phyloP scores from a whole-genome alignment of 306 rosid genomes.

The Prunus salicina region DNA sequence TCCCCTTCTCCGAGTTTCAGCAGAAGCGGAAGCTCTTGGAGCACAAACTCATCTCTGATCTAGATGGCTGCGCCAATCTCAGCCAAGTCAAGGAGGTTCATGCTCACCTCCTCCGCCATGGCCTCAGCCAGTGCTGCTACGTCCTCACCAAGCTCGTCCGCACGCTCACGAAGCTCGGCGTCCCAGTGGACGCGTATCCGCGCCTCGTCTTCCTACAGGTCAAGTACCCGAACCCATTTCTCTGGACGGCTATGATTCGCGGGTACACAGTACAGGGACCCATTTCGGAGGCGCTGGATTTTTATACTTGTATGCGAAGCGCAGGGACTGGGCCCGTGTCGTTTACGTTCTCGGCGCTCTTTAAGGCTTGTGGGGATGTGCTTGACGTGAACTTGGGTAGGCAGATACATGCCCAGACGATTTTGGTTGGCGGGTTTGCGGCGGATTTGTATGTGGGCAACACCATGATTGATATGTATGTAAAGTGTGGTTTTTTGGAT shows the following conservation, averaged over 20 bases:
- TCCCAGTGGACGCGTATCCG: constrained; percentile 55
- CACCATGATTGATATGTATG: constrained; percentile 68
- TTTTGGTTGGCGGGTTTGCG: constrained; percentile 61
- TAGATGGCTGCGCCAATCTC: constrained; percentile 40
- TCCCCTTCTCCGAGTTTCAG: constrained; percentile 22
- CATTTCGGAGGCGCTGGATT: constrained; percentile 33
- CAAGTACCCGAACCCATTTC: constrained; percentile 63
- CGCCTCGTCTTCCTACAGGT: constrained; percentile 56
- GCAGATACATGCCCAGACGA: constrained; percentile 68
- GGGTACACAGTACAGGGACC: constrained; percentile 56
- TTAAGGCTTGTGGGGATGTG: constrained; percentile 46
- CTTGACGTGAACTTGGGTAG: constrained; percentile 40
- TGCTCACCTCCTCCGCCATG: constrained; percentile 44
- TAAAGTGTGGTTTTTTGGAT: constrained; percentile 46
- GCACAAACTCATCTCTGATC: constrained; percentile 30
- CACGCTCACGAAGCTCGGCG: constrained; percentile 36
- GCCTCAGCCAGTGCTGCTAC: constrained; percentile 58
- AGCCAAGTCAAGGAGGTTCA: constrained; percentile 55
- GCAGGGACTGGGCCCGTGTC: constrained; percentile 47
- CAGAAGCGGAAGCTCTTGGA: constrained; percentile 41
- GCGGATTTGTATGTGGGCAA: constrained; percentile 71
- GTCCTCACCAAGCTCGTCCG: constrained; percentile 71
- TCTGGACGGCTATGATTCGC: constrained; percentile 78
- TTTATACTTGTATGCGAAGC: constrained; percentile 53
- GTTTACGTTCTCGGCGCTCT: constrained; percentile 74